These are phyloP conservation scores for Oleoguttula mirabilis DNA, from an alignment of 495 filamentous ascomycete species.

Conservation along the genomic window DNA sequence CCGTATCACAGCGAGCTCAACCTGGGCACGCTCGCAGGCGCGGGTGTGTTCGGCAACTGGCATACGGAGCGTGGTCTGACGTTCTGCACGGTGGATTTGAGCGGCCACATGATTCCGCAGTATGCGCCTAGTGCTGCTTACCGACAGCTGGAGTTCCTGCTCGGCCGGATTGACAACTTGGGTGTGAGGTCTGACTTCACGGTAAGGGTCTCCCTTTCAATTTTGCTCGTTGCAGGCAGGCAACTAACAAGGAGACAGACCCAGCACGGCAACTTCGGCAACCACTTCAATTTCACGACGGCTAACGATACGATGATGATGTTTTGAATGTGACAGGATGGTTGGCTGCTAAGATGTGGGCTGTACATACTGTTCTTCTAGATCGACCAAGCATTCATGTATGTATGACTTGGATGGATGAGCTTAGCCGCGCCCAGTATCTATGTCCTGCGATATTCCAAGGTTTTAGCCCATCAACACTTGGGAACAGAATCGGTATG, in stretches of 20 bases:
- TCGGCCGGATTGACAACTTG: constrained; percentile 28
- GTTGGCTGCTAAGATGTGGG: too few relatives aligned
- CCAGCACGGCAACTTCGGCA: constrained; percentile 19
- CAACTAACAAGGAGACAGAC: constrained; percentile 5
- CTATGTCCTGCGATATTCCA: too few relatives aligned
- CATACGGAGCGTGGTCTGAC: constrained; percentile 31
- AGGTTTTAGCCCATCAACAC: too few relatives aligned
- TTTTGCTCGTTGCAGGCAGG: neutral
- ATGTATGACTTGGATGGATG: too few relatives aligned
- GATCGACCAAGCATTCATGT: too few relatives aligned
- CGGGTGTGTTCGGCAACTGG: constrained; percentile 27
- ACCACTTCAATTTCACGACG: constrained; percentile 7
- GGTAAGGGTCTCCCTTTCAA: too few relatives aligned
- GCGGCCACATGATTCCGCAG: constrained; percentile 30
- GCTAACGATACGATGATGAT: constrained; percentile 4
- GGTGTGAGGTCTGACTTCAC: constrained; percentile 21
- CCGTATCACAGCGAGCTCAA: constrained; percentile 27
- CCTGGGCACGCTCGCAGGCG: constrained; percentile 20
- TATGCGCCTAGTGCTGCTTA: constrained; percentile 35
- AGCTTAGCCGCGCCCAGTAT: too few relatives aligned
- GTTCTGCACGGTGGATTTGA: constrained; percentile 24
- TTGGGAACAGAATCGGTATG: too few relatives aligned
- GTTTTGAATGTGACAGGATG: too few relatives aligned
- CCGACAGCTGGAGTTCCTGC: constrained; percentile 45
- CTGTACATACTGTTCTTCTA: too few relatives aligned